These are phyloP conservation scores for Trichoderma citrinoviride DNA, from an alignment of 2,329 filamentous ascomycete species.

Conservation along the genomic window DNA sequence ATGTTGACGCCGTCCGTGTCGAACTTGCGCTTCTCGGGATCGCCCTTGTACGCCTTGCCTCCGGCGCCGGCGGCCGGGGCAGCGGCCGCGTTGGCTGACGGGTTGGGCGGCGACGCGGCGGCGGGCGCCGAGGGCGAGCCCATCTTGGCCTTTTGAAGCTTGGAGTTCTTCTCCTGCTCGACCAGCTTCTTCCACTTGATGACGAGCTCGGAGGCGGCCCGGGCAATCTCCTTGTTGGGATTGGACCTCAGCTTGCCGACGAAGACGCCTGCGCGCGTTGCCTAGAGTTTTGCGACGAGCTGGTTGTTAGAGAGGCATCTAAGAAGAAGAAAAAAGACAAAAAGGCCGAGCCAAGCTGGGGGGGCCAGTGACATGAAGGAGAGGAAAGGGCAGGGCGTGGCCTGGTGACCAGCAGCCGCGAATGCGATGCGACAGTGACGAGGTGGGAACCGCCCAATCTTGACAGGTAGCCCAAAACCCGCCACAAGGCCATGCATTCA, in stretches of 20 bases:
- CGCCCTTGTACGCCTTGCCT: constrained; percentile 56
- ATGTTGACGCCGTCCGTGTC: constrained; percentile 77
- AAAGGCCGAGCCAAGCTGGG: background rate
- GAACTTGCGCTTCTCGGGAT: constrained; percentile 77
- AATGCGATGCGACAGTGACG: constrained; percentile 5
- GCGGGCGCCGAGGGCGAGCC: constrained; percentile 35
- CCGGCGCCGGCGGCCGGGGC: constrained; percentile 39
- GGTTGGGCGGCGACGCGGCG: constrained; percentile 52
- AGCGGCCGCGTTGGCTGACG: constrained; percentile 49
- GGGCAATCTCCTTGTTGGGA: constrained; percentile 75
- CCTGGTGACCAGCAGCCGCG: background rate
- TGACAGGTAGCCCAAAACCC: constrained; percentile 7
- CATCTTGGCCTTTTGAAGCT: constrained; percentile 43
- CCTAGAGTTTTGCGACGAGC: constrained; percentile 40
- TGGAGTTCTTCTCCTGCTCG: constrained; percentile 58
- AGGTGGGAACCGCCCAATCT: background rate
- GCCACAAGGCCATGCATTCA: background rate
- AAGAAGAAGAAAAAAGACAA: background rate
- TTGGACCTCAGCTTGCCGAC: constrained; percentile 80
- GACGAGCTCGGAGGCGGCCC: constrained; percentile 77
- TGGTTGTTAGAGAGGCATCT: background rate
- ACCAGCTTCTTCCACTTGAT: constrained; percentile 83
- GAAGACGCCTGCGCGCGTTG: constrained; percentile 86
- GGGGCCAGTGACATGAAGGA: background rate
- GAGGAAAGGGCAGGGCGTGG: too few relatives aligned